Evolutionary conservation across 2,329 filamentous ascomycete species (phyloP).

Genomic region (Geosmithia putterillii): DNA sequence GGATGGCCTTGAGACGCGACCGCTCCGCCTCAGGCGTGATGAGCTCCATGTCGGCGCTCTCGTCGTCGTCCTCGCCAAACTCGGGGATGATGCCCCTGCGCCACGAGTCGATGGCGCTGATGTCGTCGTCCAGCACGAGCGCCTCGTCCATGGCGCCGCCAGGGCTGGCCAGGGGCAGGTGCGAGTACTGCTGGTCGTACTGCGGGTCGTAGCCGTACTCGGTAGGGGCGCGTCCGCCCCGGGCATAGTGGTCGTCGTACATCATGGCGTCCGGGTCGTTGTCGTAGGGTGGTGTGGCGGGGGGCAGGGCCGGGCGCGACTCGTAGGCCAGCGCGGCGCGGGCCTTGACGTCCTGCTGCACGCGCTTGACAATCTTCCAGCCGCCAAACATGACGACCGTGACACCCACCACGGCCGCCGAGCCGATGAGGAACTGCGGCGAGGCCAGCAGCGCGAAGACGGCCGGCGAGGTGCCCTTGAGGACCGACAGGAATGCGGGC

Average conservation of each 20-base stretch:
- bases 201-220: neutral
- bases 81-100: slow-evolving; percentile 38
- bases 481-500: slow-evolving; percentile 59
- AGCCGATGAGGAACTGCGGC: slow-evolving; percentile 90
- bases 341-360: slow-evolving; percentile 33
- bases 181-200: no score
- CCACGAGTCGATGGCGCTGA: slow-evolving; percentile 48
- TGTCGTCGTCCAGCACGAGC: slow-evolving; percentile 42
- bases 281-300: neutral
- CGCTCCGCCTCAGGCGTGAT: slow-evolving; percentile 44
- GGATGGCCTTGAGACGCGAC: slow-evolving; percentile 15
- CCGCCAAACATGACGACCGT: slow-evolving; percentile 93
- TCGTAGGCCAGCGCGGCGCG: slow-evolving; percentile 16
- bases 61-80: slow-evolving; percentile 28
- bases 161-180: no score
- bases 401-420: slow-evolving; percentile 79
- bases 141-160: slow-evolving; percentile 37
- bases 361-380: slow-evolving; percentile 92
- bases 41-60: slow-evolving; percentile 39
- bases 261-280: no score
- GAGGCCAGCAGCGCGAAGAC: slow-evolving; percentile 78
- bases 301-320: neutral
- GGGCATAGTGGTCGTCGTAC: no score
- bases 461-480: slow-evolving; percentile 74
- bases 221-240: no score